Evolutionary conservation across 2,329 filamentous ascomycete genomes (phyloP).

Genomic region (Ascochyta viciae-villosae): DNA sequence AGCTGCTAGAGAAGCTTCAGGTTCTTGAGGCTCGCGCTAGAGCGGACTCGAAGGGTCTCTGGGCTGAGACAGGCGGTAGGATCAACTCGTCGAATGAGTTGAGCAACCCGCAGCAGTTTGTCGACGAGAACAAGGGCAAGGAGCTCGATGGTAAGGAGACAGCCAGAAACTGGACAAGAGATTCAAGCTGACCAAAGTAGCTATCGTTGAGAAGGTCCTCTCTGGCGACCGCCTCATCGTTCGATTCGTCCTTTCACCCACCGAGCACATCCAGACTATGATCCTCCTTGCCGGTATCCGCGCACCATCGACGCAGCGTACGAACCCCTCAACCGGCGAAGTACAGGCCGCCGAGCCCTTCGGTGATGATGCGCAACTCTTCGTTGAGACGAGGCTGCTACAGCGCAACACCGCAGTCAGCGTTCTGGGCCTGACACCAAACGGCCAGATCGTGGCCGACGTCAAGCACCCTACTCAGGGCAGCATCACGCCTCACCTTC

Average conservation of each 20-base stretch:
- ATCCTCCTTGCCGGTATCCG: slow-evolving; percentile 88
- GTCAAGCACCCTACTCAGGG: slow-evolving; percentile 83
- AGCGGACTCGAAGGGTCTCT: slow-evolving; percentile 80
- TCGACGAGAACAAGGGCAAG: slow-evolving; percentile 85
- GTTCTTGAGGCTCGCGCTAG: slow-evolving; percentile 79
- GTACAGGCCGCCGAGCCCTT: slow-evolving; percentile 86
- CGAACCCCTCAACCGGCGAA: slow-evolving; percentile 77
- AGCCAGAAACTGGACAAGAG: background rate
- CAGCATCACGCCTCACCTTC: slow-evolving; percentile 89
- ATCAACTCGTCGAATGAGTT: slow-evolving; percentile 86
- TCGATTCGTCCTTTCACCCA: slow-evolving; percentile 79
- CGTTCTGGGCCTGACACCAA: slow-evolving; percentile 85
- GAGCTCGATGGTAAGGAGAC: slow-evolving; percentile 69
- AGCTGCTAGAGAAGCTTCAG: slow-evolving; percentile 79
- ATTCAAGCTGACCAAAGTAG: slow-evolving; percentile 33
- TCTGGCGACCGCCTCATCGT: slow-evolving; percentile 90
- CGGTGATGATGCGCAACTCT: slow-evolving; percentile 86
- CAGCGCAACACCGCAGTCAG: slow-evolving; percentile 85
- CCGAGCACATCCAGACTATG: slow-evolving; percentile 88
- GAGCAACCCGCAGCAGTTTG: slow-evolving; percentile 74
- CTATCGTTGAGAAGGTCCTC: slow-evolving; percentile 86
- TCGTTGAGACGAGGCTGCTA: slow-evolving; percentile 83
- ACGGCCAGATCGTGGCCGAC: slow-evolving; percentile 87
- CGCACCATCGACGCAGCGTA: slow-evolving; percentile 86
- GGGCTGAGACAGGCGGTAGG: slow-evolving; percentile 68